Percentiles rank a stretch among this genome's conserved stretches.
Conservation (phyloP, 352 stramenopile species). For the Nothophytophthora sp. region DNA sequence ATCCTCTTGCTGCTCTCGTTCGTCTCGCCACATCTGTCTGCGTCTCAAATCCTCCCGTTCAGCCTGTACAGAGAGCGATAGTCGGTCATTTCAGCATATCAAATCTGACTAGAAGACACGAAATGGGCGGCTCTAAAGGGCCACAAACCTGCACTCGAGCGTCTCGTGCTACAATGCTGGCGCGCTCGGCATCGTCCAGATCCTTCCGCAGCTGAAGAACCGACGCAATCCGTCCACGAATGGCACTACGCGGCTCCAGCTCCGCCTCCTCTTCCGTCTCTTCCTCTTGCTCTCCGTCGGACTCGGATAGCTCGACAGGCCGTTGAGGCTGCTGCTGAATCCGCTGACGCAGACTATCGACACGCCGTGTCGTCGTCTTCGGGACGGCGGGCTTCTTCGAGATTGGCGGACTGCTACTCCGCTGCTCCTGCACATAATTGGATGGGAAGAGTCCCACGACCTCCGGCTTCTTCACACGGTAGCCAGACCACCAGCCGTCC, state of each 20-base stretch:
- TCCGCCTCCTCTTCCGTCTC: slow-evolving; percentile 16
- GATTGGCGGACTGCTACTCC: neutral
- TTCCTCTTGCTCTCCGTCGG: slow-evolving; percentile 13
- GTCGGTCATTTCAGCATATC: too few relatives aligned
- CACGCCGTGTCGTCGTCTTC: slow-evolving; percentile 6
- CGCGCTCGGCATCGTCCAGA: slow-evolving; percentile 43
- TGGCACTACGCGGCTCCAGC: slow-evolving; percentile 9
- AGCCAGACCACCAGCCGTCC: slow-evolving; percentile 68
- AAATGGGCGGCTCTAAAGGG: neutral
- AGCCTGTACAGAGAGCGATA: slow-evolving; percentile 8
- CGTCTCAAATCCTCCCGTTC: slow-evolving; percentile 17
- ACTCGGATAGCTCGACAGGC: slow-evolving; percentile 7
- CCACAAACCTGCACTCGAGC: slow-evolving; percentile 36
- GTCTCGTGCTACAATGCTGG: slow-evolving; percentile 31
- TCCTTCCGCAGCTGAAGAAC: slow-evolving; percentile 45
- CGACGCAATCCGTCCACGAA: slow-evolving; percentile 20
- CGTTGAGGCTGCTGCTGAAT: slow-evolving; percentile 19
- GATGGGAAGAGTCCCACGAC: slow-evolving; percentile 56
- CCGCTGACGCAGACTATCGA: slow-evolving; percentile 7
- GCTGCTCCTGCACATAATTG: slow-evolving; percentile 60
- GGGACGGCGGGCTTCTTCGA: slow-evolving; percentile 2
- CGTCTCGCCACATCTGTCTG: slow-evolving; percentile 14
- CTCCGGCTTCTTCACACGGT: slow-evolving; percentile 25
- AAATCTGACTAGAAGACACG: neutral
- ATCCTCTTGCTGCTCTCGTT: slow-evolving; percentile 6